Conservation (phyloP, 148 eudicot genomes). For the Nepenthes mirabilis region DNA sequence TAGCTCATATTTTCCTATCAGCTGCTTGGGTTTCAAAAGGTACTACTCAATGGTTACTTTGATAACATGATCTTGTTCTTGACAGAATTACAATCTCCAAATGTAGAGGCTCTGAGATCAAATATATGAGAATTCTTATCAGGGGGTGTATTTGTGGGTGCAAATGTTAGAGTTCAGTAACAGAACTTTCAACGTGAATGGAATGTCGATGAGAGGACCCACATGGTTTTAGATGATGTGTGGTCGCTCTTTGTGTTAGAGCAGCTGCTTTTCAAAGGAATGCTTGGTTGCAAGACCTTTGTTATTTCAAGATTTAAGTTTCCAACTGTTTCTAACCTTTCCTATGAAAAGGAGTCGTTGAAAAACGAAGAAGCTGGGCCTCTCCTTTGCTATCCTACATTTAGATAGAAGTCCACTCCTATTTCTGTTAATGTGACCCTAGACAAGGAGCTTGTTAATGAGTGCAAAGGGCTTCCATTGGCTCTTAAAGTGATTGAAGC, state of each 20-base stretch:
- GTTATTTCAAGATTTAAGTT: conserved; percentile 69
- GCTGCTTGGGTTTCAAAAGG: too few relatives aligned
- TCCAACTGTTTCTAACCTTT: conserved; percentile 31
- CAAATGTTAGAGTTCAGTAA: conserved; percentile 17
- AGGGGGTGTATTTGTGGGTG: conserved; percentile 6
- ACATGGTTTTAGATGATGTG: conserved; percentile 77
- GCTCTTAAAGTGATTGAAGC: conserved; percentile 88
- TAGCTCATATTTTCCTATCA: too few relatives aligned
- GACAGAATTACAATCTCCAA: conserved; percentile 74
- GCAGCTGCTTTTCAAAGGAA: conserved; percentile 32
- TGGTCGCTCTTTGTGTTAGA: conserved; percentile 59
- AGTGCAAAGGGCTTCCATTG: conserved; percentile 79
- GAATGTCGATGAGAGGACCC: conserved; percentile 14
- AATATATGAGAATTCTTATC: conserved; percentile 38
- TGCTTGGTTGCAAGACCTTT: conserved; percentile 59
- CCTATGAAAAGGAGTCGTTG: conserved; percentile 53
- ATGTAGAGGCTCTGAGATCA: conserved; percentile 44
- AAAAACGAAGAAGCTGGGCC: conserved; percentile 53
- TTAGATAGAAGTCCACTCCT: conserved; percentile 46
- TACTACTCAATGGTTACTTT: conserved; percentile 26
- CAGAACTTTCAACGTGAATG: conserved; percentile 20
- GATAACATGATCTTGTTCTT: conserved; percentile 41
- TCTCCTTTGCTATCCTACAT: conserved; percentile 59
- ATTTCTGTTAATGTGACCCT: conserved; percentile 28
- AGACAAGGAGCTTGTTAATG: conserved; percentile 56